Base-by-base conservation (phyloP, 176 grass and related monocot genomes). In the Oryza longistaminata region DNA sequence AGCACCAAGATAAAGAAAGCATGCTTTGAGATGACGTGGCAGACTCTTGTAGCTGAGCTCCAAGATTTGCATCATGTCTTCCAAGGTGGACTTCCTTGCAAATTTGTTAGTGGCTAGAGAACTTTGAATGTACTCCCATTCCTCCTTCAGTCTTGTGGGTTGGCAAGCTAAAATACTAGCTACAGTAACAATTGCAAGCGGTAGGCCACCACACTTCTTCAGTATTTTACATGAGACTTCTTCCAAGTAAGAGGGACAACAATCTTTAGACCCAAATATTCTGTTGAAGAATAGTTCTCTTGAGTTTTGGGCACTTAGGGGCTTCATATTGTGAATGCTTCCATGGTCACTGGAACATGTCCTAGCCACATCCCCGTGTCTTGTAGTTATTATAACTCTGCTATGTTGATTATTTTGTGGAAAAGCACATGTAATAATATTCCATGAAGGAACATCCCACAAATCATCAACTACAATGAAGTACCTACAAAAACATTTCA, bases 391-490 rank as follows among this genome's bases (percentile, higher is more conserved):
- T 76, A 76, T 53, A 34, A 58, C 50, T 29, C 17, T 55, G 49
- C 48, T 76, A 13, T 50, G 27, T 5, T 35, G 5, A 11, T 10
- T 1, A 11, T 76, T 77, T 61, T 62, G 2, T 39, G 74, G 53
- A 64, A 64, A 35, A 77, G 75, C 75, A 2, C 75, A 77, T 16
- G 11, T 14, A 24, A 77, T 64, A 42, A 64, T 12, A 42, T 77
- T 62, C 75, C 53, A 77, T 26, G 34, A 35, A 77, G 75, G 22
- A 39, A n/a, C 75, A 77, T 77, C 75, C 75, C 75, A 77, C 13
- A 77, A 14, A 3, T 77, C 75, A 25, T 77, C 75, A 42, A 77
- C 61, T 16, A 77, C 53, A 77, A 77, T 77, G 1, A 77, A 61
- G 33, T 61, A 77, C 34, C 75, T 77, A 55, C 31, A 35, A 77